These are phyloP conservation scores for Incumbomyces lentus DNA, from an alignment of 2,329 filamentous ascomycete species.

Conservation along the genomic window DNA sequence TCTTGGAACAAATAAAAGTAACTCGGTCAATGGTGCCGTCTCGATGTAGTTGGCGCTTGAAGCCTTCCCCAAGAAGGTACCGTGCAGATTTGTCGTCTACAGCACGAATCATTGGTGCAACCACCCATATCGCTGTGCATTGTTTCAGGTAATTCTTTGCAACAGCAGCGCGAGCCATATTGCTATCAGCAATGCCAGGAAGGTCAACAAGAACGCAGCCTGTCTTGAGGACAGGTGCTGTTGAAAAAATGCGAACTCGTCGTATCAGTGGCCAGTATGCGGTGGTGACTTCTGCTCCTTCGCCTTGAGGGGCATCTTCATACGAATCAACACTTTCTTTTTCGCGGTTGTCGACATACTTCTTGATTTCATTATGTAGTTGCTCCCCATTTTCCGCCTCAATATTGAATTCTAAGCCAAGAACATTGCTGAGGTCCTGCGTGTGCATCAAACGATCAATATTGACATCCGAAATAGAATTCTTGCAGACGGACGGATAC, in stretches of 20 bases:
- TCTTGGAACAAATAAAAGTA: conserved; percentile 54
- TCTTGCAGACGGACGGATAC: conserved; percentile 30
- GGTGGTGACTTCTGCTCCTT: conserved; percentile 25
- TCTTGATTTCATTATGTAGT: conserved; percentile 40
- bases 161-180: conserved; percentile 48
- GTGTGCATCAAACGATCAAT: conserved; percentile 35
- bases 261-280: conserved; percentile 35
- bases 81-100: conserved; percentile 52
- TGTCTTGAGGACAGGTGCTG: conserved; percentile 41
- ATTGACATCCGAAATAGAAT: conserved; percentile 29
- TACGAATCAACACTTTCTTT: conserved; percentile 23
- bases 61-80: conserved; percentile 45
- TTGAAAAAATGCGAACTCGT: conserved; percentile 39
- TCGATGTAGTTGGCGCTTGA: conserved; percentile 50
- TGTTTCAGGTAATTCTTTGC: conserved; percentile 50
- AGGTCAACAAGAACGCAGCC: conserved; percentile 49
- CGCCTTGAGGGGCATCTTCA: conserved; percentile 1
- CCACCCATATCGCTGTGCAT: conserved; percentile 51
- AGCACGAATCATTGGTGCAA: conserved; percentile 51
- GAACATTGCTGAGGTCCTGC: conserved; percentile 29
- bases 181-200: conserved; percentile 50
- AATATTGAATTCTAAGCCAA: conserved; percentile 39
- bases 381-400: conserved; percentile 25
- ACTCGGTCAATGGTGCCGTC: conserved; percentile 45
- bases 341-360: conserved; percentile 48